A percentile compares a stretch with the other conserved stretches of the same genome.
phyloP scores from a whole-genome alignment of 2,329 filamentous ascomycete species.

The Zasmidium citrigriseum region DNA sequence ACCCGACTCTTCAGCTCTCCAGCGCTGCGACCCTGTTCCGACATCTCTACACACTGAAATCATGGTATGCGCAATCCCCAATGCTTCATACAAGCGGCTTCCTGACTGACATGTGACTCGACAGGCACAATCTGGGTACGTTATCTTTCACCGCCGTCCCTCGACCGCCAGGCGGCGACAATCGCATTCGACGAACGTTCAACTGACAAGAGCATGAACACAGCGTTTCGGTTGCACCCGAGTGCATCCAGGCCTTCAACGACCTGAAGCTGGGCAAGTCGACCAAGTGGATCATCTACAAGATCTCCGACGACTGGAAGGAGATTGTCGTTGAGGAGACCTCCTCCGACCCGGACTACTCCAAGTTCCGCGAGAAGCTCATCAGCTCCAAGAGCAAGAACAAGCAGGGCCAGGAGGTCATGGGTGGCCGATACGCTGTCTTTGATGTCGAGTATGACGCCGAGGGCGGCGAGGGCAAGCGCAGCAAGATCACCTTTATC shows the following conservation, averaged over 20 bases:
- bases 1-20: not conserved
- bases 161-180: conserved; percentile 9
- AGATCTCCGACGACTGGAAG: conserved; percentile 80
- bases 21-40: not conserved
- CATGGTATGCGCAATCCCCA: conserved; percentile 15
- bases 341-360: conserved; percentile 67
- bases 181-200: not conserved
- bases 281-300: conserved; percentile 82
- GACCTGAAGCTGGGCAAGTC: conserved; percentile 80
- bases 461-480: conserved; percentile 69
- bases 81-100: not conserved
- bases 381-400: conserved; percentile 71
- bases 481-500: conserved; percentile 77
- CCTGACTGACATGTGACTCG: conserved; percentile 9
- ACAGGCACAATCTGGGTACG: conserved; percentile 26
- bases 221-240: conserved; percentile 71
- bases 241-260: conserved; percentile 72
- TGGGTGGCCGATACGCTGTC: conserved; percentile 77
- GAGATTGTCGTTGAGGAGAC: conserved; percentile 78
- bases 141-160: conserved; percentile 1
- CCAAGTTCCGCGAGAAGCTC: conserved; percentile 74
- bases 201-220: not conserved
- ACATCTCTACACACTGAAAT: conserved; percentile 5
- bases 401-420: conserved; percentile 58
- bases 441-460: conserved; percentile 82